Percentiles rank a stretch among this genome's conserved stretches.
Conservation (phyloP, 345 rosid genomes). For the Kandelia obovata region DNA sequence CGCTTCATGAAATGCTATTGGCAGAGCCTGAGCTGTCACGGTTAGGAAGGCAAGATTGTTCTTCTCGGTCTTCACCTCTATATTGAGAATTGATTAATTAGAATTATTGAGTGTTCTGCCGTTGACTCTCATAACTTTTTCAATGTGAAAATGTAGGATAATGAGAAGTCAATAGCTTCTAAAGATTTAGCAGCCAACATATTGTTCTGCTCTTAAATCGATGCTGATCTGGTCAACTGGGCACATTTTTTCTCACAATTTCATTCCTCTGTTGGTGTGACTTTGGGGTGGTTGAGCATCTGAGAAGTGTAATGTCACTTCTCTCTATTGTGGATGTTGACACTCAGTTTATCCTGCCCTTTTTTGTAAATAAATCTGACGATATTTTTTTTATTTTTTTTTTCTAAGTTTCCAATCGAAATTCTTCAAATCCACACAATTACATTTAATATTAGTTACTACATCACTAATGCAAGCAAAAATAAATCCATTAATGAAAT, state of each 20-base stretch:
- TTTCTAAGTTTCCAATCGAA: no score
- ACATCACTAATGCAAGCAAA: no score
- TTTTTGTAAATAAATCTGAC: no score
- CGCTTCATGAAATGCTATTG: slow-evolving; percentile 67
- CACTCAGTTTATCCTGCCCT: no score
- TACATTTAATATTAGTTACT: no score
- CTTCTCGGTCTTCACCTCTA: not conserved
- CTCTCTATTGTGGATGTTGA: no score
- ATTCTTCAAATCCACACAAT: no score
- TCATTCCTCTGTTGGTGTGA: no score
- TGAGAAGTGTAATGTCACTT: no score
- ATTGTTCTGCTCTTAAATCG: not conserved
- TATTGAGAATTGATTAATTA: not conserved
- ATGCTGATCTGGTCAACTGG: not conserved
- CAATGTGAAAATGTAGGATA: slow-evolving; percentile 16
- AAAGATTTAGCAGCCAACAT: not conserved
- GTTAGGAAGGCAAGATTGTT: slow-evolving; percentile 74
- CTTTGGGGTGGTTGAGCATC: no score
- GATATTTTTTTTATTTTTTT: no score
- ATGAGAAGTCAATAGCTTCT: slow-evolving; percentile 5
- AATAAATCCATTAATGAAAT: no score
- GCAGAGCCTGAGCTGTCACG: slow-evolving; percentile 79
- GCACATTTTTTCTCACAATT: not conserved
- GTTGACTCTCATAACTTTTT: not conserved
- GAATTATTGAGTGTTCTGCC: not conserved